Percentiles rank a stretch among this genome's conserved stretches.
Evolutionary conservation across 352 stramenopile genomes (phyloP).

Genomic region (Hyphochytrium catenoides): DNA sequence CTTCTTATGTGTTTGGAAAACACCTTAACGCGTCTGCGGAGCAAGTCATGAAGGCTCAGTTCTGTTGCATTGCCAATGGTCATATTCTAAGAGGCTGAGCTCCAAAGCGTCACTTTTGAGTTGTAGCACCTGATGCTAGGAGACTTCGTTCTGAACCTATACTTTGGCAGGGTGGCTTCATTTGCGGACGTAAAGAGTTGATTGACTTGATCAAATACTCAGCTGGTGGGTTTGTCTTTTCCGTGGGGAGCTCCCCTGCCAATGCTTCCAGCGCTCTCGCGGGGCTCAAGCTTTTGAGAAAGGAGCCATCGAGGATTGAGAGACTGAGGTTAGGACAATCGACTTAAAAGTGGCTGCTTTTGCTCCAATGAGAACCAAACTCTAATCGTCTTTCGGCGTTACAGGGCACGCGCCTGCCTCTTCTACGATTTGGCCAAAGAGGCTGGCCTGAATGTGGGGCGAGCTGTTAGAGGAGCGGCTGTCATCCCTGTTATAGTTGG

Average conservation of each 20-base stretch:
- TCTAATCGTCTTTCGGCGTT: no score
- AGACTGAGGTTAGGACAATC: no score
- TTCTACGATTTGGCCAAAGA: conserved; percentile 49
- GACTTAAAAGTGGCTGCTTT: no score
- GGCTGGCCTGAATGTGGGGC: conserved; percentile 25
- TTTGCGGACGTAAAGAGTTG: conserved; percentile 20
- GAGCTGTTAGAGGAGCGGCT: conserved; percentile 28
- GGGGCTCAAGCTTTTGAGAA: conserved; percentile 34
- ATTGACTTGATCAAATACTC: conserved; percentile 35
- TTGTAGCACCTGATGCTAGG: no score
- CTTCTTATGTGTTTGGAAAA: no score
- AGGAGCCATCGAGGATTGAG: conserved; percentile 22
- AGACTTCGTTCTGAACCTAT: no score
- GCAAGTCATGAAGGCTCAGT: no score
- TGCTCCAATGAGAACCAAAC: no score
- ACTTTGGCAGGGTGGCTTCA: conserved; percentile 36
- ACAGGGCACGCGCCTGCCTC: conserved; percentile 26
- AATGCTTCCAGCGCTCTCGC: conserved; percentile 34
- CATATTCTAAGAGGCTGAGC: no score
- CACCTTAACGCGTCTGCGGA: no score
- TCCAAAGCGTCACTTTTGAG: no score
- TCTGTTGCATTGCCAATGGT: no score
- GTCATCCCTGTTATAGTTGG: conserved; percentile 52
- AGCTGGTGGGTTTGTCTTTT: conserved; percentile 44
- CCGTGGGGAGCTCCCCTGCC: conserved; percentile 32